Conservation (phyloP, 495 filamentous ascomycete species). For the Daldinia decipiens region DNA sequence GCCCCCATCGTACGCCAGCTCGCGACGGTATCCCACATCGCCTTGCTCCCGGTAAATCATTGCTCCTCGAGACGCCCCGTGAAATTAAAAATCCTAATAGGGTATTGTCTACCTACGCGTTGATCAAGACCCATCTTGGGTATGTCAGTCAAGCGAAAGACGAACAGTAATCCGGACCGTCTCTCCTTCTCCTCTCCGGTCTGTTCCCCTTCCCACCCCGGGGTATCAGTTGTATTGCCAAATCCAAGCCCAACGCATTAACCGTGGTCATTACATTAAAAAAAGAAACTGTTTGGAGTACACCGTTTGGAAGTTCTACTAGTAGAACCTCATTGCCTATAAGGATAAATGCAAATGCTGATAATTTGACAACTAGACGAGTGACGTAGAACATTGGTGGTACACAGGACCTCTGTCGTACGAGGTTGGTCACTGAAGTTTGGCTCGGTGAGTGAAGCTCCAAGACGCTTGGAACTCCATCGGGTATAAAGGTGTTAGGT, state of each 20-base stretch:
- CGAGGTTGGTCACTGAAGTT: constrained; percentile 14
- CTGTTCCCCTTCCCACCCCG: constrained; percentile 39
- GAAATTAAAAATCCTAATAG: constrained; percentile 27
- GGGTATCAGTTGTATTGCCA: constrained; percentile 54
- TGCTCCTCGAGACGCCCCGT: constrained; percentile 30
- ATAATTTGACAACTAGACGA: constrained; percentile 27
- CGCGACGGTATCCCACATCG: constrained; percentile 15
- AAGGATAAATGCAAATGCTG: constrained; percentile 35
- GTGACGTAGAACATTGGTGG: constrained; percentile 34
- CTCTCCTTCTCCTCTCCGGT: constrained; percentile 18
- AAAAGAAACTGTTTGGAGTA: constrained; percentile 30
- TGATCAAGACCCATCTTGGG: constrained; percentile 21
- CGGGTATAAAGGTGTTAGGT: not conserved
- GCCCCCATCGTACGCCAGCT: constrained; percentile 11
- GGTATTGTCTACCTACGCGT: constrained; percentile 29
- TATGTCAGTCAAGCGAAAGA: constrained; percentile 26
- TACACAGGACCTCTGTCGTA: constrained; percentile 36
- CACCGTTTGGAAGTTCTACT: constrained; percentile 11
- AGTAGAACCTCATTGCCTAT: constrained; percentile 4
- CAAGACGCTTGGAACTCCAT: constrained; percentile 1
- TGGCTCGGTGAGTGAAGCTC: constrained; percentile 1
- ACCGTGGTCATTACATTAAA: constrained; percentile 48
- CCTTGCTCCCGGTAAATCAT: constrained; percentile 24
- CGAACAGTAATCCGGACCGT: constrained; percentile 29
- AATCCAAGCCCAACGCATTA: constrained; percentile 41